Evolutionary conservation across 176 grass and related monocot species (phyloP).

Genomic region (Avena insularis): DNA sequence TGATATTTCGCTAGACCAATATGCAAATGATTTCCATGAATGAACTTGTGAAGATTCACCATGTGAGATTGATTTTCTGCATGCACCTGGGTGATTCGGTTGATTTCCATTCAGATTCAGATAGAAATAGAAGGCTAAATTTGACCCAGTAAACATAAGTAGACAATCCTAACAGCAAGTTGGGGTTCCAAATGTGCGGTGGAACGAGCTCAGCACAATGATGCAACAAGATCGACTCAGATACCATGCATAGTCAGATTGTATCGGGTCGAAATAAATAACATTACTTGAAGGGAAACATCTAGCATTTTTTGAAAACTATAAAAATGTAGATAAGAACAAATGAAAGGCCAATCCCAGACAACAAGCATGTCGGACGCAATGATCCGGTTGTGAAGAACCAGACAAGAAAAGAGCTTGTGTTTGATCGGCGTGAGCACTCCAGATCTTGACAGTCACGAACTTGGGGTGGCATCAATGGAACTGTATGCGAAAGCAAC

Average conservation of each 20-base stretch:
- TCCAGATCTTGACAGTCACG: neutral
- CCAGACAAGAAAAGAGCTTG: neutral
- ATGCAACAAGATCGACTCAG: neutral
- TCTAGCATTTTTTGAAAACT: neutral
- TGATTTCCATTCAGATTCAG: neutral
- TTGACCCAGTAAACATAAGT: neutral
- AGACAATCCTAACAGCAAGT: neutral
- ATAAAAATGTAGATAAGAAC: neutral
- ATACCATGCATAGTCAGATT: neutral
- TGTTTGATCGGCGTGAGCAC: neutral
- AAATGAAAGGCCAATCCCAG: neutral
- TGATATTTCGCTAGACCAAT: neutral
- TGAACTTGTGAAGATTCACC: neutral
- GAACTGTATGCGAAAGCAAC: neutral
- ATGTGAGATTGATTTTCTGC: neutral
- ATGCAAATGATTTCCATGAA: neutral
- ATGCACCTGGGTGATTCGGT: neutral
- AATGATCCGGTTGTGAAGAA: neutral
- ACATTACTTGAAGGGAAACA: neutral
- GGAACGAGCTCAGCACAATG: conserved; percentile 4
- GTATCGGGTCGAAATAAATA: neutral
- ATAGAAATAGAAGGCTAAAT: conserved; percentile 4
- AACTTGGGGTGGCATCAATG: neutral
- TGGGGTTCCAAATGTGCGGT: neutral
- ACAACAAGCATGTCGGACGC: neutral